A percentile compares a stretch with the other conserved stretches of the same genome.
phyloP scores from a whole-genome alignment of 108 stramenopile genomes.

The Mayamaea pseudoterrestris region DNA sequence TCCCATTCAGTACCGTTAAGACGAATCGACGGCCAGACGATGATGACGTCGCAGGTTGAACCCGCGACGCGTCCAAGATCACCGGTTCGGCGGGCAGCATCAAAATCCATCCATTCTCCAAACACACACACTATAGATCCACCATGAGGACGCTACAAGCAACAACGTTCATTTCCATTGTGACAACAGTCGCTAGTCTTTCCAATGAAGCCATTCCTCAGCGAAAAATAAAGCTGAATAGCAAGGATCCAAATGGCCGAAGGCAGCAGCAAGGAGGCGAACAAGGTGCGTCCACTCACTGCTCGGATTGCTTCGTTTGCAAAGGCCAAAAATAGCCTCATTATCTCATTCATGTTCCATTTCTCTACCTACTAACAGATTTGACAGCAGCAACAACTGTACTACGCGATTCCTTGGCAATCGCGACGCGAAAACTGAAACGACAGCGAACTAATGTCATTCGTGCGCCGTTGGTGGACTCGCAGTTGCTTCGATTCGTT shows the following conservation, averaged over 20 bases:
- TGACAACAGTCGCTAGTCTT: not conserved
- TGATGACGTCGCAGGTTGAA: too few relatives aligned
- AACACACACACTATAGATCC: too few relatives aligned
- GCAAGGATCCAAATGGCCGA: not conserved
- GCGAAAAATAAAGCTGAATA: too few relatives aligned
- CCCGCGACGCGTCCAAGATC: too few relatives aligned
- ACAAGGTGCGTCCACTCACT: not conserved
- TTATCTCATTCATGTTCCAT: not conserved
- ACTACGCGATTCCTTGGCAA: not conserved
- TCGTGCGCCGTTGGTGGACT: conserved; percentile 60
- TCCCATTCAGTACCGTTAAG: too few relatives aligned
- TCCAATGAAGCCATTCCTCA: too few relatives aligned
- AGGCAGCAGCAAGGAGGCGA: not conserved
- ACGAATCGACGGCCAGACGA: too few relatives aligned
- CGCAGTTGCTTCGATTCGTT: conserved; percentile 50
- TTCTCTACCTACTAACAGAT: too few relatives aligned
- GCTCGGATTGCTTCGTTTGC: too few relatives aligned
- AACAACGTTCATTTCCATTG: not conserved
- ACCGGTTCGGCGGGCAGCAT: too few relatives aligned
- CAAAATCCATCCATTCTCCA: too few relatives aligned
- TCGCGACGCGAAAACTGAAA: conserved; percentile 1
- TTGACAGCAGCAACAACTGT: too few relatives aligned
- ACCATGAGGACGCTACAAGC: not conserved
- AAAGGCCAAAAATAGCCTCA: not conserved
- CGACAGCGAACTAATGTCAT: not conserved